These are phyloP conservation scores for Erythrophleum fordii DNA, from an alignment of 306 rosid genomes.

Conservation along the genomic window DNA sequence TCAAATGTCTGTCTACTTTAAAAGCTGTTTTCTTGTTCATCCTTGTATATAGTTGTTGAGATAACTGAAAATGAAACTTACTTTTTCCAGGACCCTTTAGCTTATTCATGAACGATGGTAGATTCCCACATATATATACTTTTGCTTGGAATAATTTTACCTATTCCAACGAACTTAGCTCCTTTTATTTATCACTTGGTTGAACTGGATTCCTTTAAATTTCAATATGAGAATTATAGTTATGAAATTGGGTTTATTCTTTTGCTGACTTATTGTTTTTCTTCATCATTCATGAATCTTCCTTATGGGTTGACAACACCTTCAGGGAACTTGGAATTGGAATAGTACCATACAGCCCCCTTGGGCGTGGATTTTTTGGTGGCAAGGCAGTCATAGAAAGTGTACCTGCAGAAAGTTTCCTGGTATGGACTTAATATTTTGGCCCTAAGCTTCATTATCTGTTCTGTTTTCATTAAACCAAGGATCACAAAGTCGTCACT, in stretches of 20 bases:
- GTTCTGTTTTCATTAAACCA: neutral
- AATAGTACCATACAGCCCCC: constrained; percentile 82
- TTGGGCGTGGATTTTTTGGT: constrained; percentile 85
- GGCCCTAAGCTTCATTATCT: neutral
- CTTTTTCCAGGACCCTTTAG: neutral
- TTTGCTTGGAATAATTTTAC: neutral
- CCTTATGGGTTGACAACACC: constrained; percentile 1
- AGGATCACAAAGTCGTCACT: neutral
- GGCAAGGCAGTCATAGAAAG: constrained; percentile 73
- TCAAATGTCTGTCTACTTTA: neutral
- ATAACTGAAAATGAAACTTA: neutral
- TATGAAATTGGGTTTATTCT: constrained; percentile 12
- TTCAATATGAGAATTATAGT: neutral
- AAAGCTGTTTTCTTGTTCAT: neutral
- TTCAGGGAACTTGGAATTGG: constrained; percentile 83
- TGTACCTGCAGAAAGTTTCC: constrained; percentile 59
- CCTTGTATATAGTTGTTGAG: neutral
- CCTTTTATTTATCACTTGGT: neutral
- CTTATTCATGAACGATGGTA: neutral
- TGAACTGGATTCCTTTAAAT: neutral
- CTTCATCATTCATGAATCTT: constrained; percentile 15
- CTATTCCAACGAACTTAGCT: neutral
- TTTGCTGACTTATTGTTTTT: constrained; percentile 4
- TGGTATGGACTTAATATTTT: constrained; percentile 40
- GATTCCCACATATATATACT: neutral